Evolutionary conservation across 2,329 filamentous ascomycete species (phyloP), one percentile per base, ranked within the genome.

Genomic region (Dothistroma septosporum): DNA sequence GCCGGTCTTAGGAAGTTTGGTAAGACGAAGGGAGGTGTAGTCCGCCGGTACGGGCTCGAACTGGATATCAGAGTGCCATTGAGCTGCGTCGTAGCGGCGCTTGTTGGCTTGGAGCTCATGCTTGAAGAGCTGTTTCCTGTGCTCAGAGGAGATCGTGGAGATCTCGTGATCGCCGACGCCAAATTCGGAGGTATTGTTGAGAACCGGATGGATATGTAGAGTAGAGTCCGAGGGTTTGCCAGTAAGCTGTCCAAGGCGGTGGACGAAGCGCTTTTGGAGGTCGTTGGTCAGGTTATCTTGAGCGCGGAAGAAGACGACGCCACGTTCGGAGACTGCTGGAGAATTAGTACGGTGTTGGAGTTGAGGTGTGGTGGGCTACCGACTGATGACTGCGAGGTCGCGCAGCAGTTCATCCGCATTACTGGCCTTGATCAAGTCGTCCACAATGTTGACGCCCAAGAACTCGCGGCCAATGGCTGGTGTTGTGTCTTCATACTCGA

Each of bases 271-370:
- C 74, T 90, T 90, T 68, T 84, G 81, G 14, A 87, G 78, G 1
- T 85, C 83, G 69, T 87, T 82, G 64, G 80, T 82, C 37, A 89
- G 74, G 69, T 82, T 78, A 68, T 85, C 76, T 64, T 90, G 87
- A 33, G 33, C 41, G 21, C 86, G 83, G 75, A 90, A 88, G 76
- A 90, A 88, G 37, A 89, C 86, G 2, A 90, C 87, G 11, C 87
- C 87, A 0, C 87, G 83, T 62, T 85, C 82, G 1, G 87, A 89
- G 66, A 90, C 86, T 88, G 54, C 14, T 19, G 11, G 16, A 49
- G 31, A 37, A 52, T 55, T 44, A 65, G 60, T 21, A 46, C 41
- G 10, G 11, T 16, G 47, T 9, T 0, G 21, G 33, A n/a, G 19
- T 53, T 14, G 4, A 2, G 32, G 2, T 28, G 11, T 37, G 35